These are phyloP conservation scores for Firmiana major DNA, from an alignment of 345 rosid species.

Conservation along the genomic window DNA sequence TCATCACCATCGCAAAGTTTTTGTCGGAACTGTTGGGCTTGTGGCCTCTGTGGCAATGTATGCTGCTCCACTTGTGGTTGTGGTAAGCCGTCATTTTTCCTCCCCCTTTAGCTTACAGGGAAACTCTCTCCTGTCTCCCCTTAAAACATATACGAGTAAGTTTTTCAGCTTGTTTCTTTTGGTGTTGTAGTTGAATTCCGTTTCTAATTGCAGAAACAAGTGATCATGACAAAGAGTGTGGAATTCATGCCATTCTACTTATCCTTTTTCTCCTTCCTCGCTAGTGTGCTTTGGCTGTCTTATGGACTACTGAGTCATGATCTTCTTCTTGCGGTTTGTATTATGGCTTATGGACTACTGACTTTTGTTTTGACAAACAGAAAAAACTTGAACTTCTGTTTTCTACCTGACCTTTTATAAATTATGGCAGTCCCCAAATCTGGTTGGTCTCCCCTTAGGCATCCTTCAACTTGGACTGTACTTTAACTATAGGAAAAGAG, in stretches of 20 bases:
- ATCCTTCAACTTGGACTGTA: neutral
- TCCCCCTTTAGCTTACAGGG: neutral
- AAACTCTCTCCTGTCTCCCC: neutral
- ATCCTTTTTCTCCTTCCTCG: slow-evolving; percentile 71
- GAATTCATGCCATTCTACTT: slow-evolving; percentile 88
- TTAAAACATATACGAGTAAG: neutral
- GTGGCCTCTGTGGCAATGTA: slow-evolving; percentile 8
- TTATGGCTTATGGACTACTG: neutral
- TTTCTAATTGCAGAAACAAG: slow-evolving; percentile 53
- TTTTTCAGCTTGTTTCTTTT: no score
- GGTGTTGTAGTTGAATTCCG: neutral
- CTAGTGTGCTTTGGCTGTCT: slow-evolving; percentile 69
- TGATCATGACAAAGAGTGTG: slow-evolving; percentile 69
- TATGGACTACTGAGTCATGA: slow-evolving; percentile 76
- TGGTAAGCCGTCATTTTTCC: neutral
- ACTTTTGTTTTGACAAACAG: neutral
- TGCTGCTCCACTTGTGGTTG: neutral
- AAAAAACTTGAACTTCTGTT: neutral
- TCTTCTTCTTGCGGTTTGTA: slow-evolving; percentile 69
- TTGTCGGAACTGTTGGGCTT: slow-evolving; percentile 62
- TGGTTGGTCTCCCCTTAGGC: slow-evolving; percentile 7
- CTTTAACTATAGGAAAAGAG: slow-evolving; percentile 16
- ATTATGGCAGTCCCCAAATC: slow-evolving; percentile 5
- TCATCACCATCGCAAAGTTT: slow-evolving; percentile 58
- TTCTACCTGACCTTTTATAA: neutral